These are phyloP conservation scores for Physaria fendleri DNA, from an alignment of 345 rosid species.

Conservation along the genomic window DNA sequence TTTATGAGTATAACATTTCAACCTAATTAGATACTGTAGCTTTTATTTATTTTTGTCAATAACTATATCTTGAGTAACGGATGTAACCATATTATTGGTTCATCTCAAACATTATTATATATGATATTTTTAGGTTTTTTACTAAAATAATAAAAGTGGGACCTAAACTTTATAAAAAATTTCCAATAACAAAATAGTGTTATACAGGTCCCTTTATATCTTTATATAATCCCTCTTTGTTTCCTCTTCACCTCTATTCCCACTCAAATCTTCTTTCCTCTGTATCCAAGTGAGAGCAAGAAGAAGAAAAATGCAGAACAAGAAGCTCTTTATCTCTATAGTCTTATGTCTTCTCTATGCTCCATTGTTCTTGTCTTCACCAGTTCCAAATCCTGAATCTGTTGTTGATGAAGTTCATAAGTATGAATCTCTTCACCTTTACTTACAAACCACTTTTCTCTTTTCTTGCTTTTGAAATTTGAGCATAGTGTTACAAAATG, in stretches of 20 bases:
- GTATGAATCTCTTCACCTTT: conserved; percentile 30
- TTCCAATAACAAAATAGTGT: conserved; percentile 6
- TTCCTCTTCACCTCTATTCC: conserved; percentile 6
- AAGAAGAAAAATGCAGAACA: conserved; percentile 9
- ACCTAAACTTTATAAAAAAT: conserved; percentile 24
- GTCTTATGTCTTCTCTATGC: conserved; percentile 28
- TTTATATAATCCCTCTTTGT: conserved; percentile 21
- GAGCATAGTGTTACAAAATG: neutral
- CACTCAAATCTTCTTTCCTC: conserved; percentile 9
- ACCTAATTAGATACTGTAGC: conserved; percentile 12
- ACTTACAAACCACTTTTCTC: neutral
- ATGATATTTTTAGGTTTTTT: neutral
- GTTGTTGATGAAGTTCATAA: conserved; percentile 58
- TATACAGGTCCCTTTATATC: conserved; percentile 1
- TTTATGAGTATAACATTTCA: conserved; percentile 6
- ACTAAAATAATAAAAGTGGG: conserved; percentile 10
- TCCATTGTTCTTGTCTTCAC: conserved; percentile 40
- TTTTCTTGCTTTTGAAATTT: too few species aligned
- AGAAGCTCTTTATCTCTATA: conserved; percentile 27
- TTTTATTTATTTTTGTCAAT: conserved; percentile 11
- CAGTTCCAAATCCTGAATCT: conserved; percentile 56
- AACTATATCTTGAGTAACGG: neutral
- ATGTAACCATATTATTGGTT: conserved; percentile 8
- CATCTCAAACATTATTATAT: neutral
- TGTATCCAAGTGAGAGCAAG: neutral